A percentile compares a stretch with the other conserved stretches of the same genome.
Evolutionary conservation across 2,329 filamentous ascomycete species (phyloP).

Genomic region (Neurospora sp.): DNA sequence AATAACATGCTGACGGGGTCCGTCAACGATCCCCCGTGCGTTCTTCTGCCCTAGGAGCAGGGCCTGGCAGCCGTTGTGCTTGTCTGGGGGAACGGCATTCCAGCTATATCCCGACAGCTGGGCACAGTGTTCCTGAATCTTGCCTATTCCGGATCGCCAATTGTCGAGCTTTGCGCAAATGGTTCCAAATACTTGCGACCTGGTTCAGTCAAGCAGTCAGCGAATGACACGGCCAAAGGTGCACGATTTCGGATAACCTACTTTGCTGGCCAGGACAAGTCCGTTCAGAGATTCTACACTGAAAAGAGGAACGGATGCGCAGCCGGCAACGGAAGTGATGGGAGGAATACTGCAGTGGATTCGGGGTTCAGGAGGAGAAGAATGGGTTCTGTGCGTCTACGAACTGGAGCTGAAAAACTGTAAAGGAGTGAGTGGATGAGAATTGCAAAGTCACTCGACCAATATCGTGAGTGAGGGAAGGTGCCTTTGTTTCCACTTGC

Average conservation of each 20-base stretch:
- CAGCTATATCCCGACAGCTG: not conserved
- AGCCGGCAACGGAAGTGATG: not conserved
- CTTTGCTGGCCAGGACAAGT: not conserved
- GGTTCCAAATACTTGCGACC: not conserved
- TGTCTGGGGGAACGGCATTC: not conserved
- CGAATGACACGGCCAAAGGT: not conserved
- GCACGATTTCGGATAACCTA: not conserved
- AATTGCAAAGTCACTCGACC: not conserved
- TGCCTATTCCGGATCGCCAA: not conserved
- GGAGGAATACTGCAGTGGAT: not conserved
- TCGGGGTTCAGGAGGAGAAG: not conserved
- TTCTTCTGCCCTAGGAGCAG: not conserved
- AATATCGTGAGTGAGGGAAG: not conserved
- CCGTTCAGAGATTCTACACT: not conserved
- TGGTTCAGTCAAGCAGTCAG: not conserved
- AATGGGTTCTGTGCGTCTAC: not conserved
- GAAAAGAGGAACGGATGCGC: not conserved
- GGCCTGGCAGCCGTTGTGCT: not conserved
- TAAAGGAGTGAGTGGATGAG: not conserved
- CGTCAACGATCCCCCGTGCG: not conserved
- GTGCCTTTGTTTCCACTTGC: not conserved
- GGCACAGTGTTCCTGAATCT: not conserved
- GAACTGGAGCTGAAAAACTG: not conserved
- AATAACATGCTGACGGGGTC: not conserved
- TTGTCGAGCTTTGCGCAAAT: not conserved